Evolutionary conservation across 495 filamentous ascomycete species (phyloP), one percentile per base, ranked within the genome.

Genomic region (Cercophora sp.): DNA sequence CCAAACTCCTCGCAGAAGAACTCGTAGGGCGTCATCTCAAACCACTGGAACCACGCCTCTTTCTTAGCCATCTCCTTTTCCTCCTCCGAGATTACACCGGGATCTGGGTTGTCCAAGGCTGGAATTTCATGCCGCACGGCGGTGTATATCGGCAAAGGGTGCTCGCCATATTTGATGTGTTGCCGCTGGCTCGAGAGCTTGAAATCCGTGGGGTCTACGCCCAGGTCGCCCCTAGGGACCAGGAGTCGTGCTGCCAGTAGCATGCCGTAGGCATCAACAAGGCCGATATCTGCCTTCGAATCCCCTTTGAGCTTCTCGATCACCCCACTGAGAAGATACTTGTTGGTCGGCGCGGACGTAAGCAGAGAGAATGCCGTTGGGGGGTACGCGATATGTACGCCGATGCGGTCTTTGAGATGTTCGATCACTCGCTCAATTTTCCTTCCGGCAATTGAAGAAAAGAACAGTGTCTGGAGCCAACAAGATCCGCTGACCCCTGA

Each of bases 121-220:
- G 93, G 93, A n/a, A 97, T 96, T 65, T 98, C 92, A 63, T 98
- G 93, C 11, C 93, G 82, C 2, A 98, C 91, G 1, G 90, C 89
- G 2, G 91, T 91, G 58, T 96, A 98, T 31, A 98, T 95, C 1
- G 93, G 93, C 52, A 98, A 67, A 10, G 93, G 93, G 56, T 93
- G 80, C 27, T 84, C 79, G 5, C 93, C 93, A 62, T 83, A 74
- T 34, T 82, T 73, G 8, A 94, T 71, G 52, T 85, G 91, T 34
- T 73, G 71, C 47, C 78, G 74, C 62, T 97, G 93, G 51, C 84
- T 88, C 0, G 91, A 96, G 20, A 98, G 66, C 62, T 96, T 97
- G 49, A 96, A 82, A 65, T 96, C 91, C 24, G 69, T 65, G 55
- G 85, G 80, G 39, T 87, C 79, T 2, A 95, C 77, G 8, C 76